Base-by-base conservation (phyloP, 805 yeast genomes). In the Candida ulmi region DNA sequence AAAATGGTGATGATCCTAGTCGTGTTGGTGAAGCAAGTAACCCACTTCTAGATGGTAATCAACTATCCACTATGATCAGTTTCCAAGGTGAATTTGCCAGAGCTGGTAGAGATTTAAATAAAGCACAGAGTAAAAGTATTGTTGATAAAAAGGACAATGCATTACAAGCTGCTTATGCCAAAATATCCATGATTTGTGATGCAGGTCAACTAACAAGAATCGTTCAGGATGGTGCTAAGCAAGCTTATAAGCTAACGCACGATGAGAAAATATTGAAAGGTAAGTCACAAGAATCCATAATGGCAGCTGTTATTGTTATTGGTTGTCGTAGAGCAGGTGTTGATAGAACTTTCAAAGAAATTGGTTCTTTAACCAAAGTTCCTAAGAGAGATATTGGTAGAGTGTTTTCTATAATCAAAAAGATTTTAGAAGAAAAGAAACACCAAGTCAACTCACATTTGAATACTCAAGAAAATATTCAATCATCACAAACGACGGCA, bases 21-120 rank as follows among this genome's bases (percentile, higher is more conserved):
- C 98, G 99, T 85, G 99, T 91, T 47, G 99, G 99, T 62, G 97
- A 90, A 58, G 97, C 97, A 5, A 81, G 88, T 15, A 90, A 90
- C 58, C 96, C 97, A 9, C 68, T 90, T 39, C 71, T 93, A 50
- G 97, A 90, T 56, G 84, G 95, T 17, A 91, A 85, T 52, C 95
- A 90, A 61, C 78, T 91, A 40, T 87, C 95, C 13, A 91, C 99
- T 5, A 81, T 90, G 70, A 93, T 93, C 44, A 85, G 96, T 21
- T 80, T 81, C 42, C 86, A 87, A 29, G 95, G 88, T 33, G 95
- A 90, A 46, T 42, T 42, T n/a, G 75, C 82, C n/a, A 76, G 80
- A 45, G 75, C 78, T 3, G 95, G 96, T n/a, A 71, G 95, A 45
- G 98, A 91, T 48, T 72, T 91, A 56, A 88, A 81, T 55, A 72